Percentiles rank a stretch among this genome's conserved stretches.
phyloP scores from a whole-genome alignment of 1,284 basidiomycete genomes.

The Sporisorium graminicola region DNA sequence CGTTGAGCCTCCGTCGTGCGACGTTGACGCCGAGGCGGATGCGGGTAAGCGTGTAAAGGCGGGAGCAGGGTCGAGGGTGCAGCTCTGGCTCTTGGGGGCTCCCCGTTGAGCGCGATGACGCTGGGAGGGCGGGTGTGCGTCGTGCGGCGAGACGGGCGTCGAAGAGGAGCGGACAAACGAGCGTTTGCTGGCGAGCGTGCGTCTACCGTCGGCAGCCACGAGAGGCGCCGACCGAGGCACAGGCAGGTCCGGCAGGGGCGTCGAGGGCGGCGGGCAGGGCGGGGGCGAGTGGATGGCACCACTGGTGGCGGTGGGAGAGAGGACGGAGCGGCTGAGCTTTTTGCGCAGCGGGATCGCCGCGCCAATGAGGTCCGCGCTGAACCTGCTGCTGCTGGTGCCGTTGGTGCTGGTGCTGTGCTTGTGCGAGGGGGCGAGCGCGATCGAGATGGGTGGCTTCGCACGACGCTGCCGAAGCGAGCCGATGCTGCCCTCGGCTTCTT shows the following conservation, averaged over 20 bases:
- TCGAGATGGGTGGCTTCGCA: constrained; percentile 34
- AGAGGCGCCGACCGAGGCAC: constrained; percentile 10
- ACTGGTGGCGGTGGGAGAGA: constrained; percentile 5
- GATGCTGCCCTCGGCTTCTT: background rate
- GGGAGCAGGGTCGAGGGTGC: background rate
- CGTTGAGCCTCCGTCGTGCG: background rate
- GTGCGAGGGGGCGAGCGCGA: constrained; percentile 1
- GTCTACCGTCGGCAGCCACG: background rate
- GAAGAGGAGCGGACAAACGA: constrained; percentile 14
- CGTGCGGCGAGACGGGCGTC: constrained; percentile 20
- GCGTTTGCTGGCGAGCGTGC: constrained; percentile 3
- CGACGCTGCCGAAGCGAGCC: constrained; percentile 26
- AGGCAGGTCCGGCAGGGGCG: constrained; percentile 27
- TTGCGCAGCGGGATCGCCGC: background rate
- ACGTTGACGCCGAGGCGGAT: background rate
- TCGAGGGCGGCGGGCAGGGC: constrained; percentile 26
- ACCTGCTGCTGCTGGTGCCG: background rate
- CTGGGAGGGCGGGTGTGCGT: background rate
- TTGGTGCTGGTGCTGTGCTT: background rate
- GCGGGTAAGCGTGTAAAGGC: no score
- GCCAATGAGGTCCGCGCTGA: background rate
- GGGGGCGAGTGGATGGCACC: constrained; percentile 29
- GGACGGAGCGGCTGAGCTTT: background rate
- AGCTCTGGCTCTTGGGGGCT: constrained; percentile 11
- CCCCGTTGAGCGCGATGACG: background rate